Evolutionary conservation across 225 moss, liverwort and hornwort species (phyloP).

Genomic region (Ulota crispa): DNA sequence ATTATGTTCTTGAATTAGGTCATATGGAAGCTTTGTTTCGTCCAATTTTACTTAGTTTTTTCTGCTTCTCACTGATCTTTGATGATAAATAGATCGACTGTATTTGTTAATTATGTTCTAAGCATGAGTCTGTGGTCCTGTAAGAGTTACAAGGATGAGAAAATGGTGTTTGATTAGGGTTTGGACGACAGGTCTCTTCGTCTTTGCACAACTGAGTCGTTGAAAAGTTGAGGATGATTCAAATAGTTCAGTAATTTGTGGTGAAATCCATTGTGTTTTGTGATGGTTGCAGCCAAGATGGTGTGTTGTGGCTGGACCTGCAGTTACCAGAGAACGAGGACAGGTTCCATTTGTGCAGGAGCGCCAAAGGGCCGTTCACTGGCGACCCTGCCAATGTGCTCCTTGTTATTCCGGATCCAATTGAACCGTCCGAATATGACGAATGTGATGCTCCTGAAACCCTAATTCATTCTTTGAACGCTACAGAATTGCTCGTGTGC

Average conservation of each 20-base stretch:
- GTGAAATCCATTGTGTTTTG: neutral
- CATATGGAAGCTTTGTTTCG: neutral
- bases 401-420: conserved; percentile 72
- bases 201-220: neutral
- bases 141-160: neutral
- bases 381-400: conserved; percentile 80
- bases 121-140: neutral
- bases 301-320: conserved; percentile 87
- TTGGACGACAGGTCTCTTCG: neutral
- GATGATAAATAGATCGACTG: neutral
- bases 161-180: neutral
- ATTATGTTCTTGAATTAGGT: neutral
- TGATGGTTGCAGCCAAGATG: conserved; percentile 74
- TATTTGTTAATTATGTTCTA: neutral
- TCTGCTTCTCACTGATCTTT: neutral
- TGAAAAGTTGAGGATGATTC: neutral
- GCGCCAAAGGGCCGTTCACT: conserved; percentile 77
- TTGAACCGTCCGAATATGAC: conserved; percentile 51
- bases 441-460: conserved; percentile 37
- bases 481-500: neutral
- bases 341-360: conserved; percentile 70
- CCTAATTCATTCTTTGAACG: neutral
- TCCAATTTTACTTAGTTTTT: neutral
- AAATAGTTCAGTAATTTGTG: neutral
- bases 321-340: conserved; percentile 72